Conservation (phyloP, 139 green algal species). For the Micractinium conductrix region DNA sequence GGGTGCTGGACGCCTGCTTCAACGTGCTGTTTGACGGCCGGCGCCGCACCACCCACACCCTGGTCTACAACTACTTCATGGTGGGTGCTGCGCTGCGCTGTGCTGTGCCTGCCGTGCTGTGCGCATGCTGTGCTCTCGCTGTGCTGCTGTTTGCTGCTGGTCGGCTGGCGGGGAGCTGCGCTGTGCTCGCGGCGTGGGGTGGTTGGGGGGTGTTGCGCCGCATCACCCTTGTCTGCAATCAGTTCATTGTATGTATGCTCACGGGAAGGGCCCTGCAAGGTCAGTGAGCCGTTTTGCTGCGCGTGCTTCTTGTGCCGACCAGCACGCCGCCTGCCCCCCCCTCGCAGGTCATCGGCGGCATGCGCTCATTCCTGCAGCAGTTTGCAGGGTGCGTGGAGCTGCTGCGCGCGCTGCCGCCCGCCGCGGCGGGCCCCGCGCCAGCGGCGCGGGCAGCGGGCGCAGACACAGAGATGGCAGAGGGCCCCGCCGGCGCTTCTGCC, state of each 20-base stretch:
- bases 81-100: background rate
- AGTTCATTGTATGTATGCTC: no score
- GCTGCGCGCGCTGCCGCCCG: constrained; percentile 31
- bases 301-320: no score
- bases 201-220: no score
- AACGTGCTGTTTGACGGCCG: constrained; percentile 84
- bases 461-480: background rate
- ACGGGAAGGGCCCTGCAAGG: no score
- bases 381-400: constrained; percentile 30
- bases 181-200: no score
- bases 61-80: constrained; percentile 81
- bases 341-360: constrained; percentile 51
- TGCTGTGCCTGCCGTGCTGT: no score
- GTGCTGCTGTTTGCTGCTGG: no score
- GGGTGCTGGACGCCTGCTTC: constrained; percentile 68
- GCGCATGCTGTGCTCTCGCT: no score
- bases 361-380: constrained; percentile 43
- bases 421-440: background rate
- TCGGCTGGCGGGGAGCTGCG: no score
- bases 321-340: background rate
- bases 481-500: background rate
- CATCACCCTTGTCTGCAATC: no score
- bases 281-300: no score
- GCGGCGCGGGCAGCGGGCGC: background rate
- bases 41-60: constrained; percentile 79